A percentile compares a stretch with the other conserved stretches of the same genome.
Conservation (phyloP, 306 rosid species). For the Medicago lupulina region DNA sequence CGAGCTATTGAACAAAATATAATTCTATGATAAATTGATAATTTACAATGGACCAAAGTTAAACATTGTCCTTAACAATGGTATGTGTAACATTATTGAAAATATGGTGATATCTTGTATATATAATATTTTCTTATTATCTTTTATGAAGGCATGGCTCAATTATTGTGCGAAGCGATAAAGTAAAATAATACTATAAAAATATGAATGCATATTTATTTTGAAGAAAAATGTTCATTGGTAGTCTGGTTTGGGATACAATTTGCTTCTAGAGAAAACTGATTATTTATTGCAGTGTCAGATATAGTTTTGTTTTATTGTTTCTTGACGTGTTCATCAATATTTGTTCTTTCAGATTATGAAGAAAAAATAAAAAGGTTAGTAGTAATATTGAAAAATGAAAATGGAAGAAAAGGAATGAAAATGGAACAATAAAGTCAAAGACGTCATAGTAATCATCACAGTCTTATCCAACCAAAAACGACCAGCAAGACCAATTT, state of each 20-base stretch:
- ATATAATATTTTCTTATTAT: not conserved
- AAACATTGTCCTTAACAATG: too few relatives aligned
- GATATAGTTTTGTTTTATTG: constrained; percentile 12
- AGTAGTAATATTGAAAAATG: not conserved
- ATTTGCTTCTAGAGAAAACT: constrained; percentile 31
- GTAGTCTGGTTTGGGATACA: not conserved
- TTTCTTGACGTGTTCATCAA: constrained; percentile 18
- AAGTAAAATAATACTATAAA: not conserved
- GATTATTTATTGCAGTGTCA: constrained; percentile 40
- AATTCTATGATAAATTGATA: too few relatives aligned
- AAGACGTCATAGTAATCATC: constrained; percentile 54
- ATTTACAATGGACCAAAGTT: too few relatives aligned
- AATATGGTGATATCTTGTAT: not conserved
- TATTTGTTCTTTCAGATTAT: not conserved
- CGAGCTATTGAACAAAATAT: too few relatives aligned
- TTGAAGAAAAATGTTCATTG: constrained; percentile 6
- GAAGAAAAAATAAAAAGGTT: not conserved
- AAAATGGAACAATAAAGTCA: constrained; percentile 24
- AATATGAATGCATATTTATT: constrained; percentile 3
- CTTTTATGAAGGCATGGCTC: constrained; percentile 14
- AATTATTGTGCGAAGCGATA: constrained; percentile 30
- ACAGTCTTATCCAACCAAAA: constrained; percentile 52
- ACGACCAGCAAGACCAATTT: constrained; percentile 40
- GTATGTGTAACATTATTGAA: not conserved
- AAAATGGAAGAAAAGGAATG: not conserved